Evolutionary conservation across 495 filamentous ascomycete genomes (phyloP), one percentile per base, ranked within the genome.

Genomic region (Penicillium dipodomyicola): DNA sequence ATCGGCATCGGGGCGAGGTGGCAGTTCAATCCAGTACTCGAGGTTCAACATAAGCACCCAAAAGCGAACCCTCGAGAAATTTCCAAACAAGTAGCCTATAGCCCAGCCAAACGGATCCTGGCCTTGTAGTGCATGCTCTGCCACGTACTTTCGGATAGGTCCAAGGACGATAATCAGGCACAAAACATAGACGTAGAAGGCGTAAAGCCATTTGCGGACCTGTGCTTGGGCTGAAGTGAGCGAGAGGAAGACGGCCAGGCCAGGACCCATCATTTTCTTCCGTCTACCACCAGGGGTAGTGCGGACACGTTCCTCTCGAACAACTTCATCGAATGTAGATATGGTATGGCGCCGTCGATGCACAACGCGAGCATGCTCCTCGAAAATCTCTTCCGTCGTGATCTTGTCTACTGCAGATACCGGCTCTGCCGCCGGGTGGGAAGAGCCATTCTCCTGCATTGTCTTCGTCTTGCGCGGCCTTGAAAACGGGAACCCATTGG

Each of bases 51-150:
- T 80, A 29, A 88, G 72, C 9, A 89, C 79, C 69, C 82, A 78
- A 70, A 87, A 83, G 45, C 87, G 74, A 57, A 92, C 88, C 61
- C 70, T 72, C 0, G 79, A 78, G 8, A 93, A 65, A 62, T 96
- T 90, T 14, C 95, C 92, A 57, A 97, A 82, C 20, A 97, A 71
- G 68, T 98, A 98, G 2, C 88, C 87, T 4, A 96, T 69, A 0
- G 91, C 92, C 94, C 94, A 98, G 1, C 92, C 89, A 32, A 98
- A 81, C 0, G 94, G 92, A 60, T 98, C 94, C 41, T 82, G 65
- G 40, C 83, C 84, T 23, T 82, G 65, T 3, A 98, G 76, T 19
- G 91, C 92, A 29, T 77, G 74, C 46, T 74, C 70, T 39, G 77
- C 68, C 45, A 97, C 80, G 57, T 91, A 88, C 9, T 71, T 74